Base-by-base conservation (phyloP, 202 grass and related monocot species). In the Elaeis oleifera region DNA sequence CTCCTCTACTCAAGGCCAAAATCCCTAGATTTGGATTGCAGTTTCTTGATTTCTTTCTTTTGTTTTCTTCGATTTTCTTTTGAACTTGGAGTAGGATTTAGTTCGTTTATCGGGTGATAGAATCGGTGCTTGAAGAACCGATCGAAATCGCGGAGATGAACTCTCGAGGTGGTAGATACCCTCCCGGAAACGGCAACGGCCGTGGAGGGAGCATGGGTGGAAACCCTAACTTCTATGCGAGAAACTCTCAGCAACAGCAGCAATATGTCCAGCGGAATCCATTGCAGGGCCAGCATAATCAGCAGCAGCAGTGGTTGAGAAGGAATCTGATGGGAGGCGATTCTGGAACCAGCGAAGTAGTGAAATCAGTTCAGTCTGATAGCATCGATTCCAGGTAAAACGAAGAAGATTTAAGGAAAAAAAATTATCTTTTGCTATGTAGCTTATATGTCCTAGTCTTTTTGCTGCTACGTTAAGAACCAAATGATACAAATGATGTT, bases 131-230 rank as follows among this genome's bases (percentile, higher is more conserved):
- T 2, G 11, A 44, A 13, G 36, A 44, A 17, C 16, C 15, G 4
- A 2, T 58, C 17, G 23, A 17, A 17, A 17, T 16, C 4, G 24
- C 2, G 9, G 14, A 31, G 24, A 96, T 96, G 90, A 85, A 90
- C 80, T 75, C 78, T 58, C 87, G 86, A 67, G 75, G 86, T 68
- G 27, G 57, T 16, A 90, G 81, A 78, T 90, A 82, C 57, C 81
- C 86, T 64, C 86, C 83, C 5, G 90, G 78, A 36, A 78, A 82
- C 51, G 83, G 86, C 28, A 86, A 79, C 60, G 78, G 67, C 5
- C 83, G 86, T 7, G 90, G 86, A 16, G 81, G 78, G 63, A 83
- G 80, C 60, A 60, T 60, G 53, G 51, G 57, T 27, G 24, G 53
- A 23, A 76, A 72, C 53, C 76, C 76, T 76, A 71, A 54, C 49